Evolutionary conservation across 2,329 filamentous ascomycete genomes (phyloP).

Genomic region (Aspergillus uvarum): DNA sequence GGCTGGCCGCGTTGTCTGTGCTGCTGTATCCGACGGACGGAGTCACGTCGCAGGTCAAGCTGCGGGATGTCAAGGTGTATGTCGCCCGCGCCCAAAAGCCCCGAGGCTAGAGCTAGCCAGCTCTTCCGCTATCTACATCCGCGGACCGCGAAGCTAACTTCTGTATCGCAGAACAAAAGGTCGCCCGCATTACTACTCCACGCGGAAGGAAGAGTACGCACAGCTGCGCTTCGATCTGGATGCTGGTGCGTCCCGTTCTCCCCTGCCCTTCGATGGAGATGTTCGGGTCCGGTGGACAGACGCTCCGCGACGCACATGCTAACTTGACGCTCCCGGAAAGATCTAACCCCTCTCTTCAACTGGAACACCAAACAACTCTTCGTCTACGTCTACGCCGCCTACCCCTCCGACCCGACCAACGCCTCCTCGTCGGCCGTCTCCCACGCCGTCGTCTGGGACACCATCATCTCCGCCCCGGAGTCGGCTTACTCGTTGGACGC

Average conservation of each 20-base stretch:
- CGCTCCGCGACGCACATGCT: too few relatives aligned
- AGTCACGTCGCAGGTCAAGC: conserved; percentile 53
- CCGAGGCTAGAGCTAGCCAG: too few relatives aligned
- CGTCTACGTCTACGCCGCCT: conserved; percentile 85
- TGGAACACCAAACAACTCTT: conserved; percentile 99
- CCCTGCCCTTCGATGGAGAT: too few relatives aligned
- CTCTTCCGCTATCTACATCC: too few relatives aligned
- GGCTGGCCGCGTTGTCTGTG: conserved; percentile 77
- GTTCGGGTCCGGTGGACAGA: too few relatives aligned
- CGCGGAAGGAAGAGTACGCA: conserved; percentile 92
- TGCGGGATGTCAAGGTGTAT: conserved; percentile 78
- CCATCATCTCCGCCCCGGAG: conserved; percentile 73
- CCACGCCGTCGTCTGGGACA: conserved; percentile 91
- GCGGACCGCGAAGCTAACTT: not conserved
- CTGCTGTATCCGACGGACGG: conserved; percentile 55
- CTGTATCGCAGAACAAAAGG: conserved; percentile 67
- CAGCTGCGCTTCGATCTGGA: conserved; percentile 91
- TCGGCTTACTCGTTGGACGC: conserved; percentile 44
- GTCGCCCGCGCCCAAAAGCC: conserved; percentile 21
- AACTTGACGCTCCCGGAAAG: conserved; percentile 33
- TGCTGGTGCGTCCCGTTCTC: conserved; percentile 52
- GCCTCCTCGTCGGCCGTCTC: conserved; percentile 27
- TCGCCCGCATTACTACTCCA: conserved; percentile 91
- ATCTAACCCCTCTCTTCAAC: conserved; percentile 88
- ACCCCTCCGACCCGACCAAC: conserved; percentile 45